Conservation (phyloP, 176 grass and related monocot genomes). For the Triticum turgidum region DNA sequence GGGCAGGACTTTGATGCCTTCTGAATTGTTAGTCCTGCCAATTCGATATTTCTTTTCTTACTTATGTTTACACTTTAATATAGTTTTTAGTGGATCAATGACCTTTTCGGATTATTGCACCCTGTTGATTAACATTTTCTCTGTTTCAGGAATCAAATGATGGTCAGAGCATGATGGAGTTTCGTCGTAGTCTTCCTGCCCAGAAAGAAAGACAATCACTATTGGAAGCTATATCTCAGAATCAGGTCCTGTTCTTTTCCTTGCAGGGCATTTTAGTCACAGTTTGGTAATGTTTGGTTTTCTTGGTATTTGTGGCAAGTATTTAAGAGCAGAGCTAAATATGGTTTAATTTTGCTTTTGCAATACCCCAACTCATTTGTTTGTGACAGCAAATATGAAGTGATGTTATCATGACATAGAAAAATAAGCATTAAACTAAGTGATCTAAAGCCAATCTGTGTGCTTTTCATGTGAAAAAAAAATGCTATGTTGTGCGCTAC, state of each 20-base stretch:
- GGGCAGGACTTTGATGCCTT: not conserved
- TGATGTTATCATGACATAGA: not conserved
- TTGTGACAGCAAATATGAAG: not conserved
- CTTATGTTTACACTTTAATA: not conserved
- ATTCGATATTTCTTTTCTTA: slow-evolving; percentile 6
- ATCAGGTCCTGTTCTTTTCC: slow-evolving; percentile 60
- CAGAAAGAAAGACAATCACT: slow-evolving; percentile 81
- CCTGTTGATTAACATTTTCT: not conserved
- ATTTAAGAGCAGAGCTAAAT: not conserved
- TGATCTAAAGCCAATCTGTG: slow-evolving; percentile 18
- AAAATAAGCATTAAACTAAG: not conserved
- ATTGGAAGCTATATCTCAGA: slow-evolving; percentile 71
- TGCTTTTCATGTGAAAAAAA: not conserved
- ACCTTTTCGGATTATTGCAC: not conserved
- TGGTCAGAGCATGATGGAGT: slow-evolving; percentile 90
- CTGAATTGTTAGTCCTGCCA: not conserved
- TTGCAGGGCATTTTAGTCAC: not conserved
- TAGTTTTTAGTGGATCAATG: not conserved
- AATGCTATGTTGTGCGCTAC: not conserved
- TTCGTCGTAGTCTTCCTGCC: slow-evolving; percentile 84
- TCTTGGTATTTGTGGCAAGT: not conserved
- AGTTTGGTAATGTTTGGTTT: not conserved
- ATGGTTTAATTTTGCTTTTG: slow-evolving; percentile 1
- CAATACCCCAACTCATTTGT: slow-evolving; percentile 11
- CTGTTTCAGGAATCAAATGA: slow-evolving; percentile 79